Evolutionary conservation across 192 early-diverging fungal species (phyloP), one percentile per base, ranked within the genome.

Genomic region (Coemansia aciculifera): DNA sequence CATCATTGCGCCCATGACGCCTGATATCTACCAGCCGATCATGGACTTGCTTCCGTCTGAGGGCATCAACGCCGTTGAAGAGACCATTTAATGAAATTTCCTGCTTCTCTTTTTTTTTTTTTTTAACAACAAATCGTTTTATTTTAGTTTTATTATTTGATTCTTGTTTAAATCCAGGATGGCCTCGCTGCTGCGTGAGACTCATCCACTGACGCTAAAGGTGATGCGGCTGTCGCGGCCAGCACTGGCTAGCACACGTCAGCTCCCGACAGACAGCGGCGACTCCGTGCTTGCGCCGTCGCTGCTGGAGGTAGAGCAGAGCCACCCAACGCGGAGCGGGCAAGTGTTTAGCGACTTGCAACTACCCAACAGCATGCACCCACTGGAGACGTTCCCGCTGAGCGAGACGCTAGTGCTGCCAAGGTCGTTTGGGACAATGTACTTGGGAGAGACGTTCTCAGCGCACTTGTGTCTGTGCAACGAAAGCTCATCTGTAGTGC

Each of bases 201-300:
- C 57, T 32, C 94, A 96, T 74, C 85, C 89, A 21, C 86, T 96
- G 56, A 88, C 91, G 2, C 86, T 96, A 38, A 96, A 95, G 74
- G 95, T 97, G 29, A 93, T 97, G 90, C 91, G 95, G 23, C 87
- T 95, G 42, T 92, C 94, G 72, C 87, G 89, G 59, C 94, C 91
- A 29, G 66, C 87, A 19, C 86, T 93, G 66, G 79, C 85, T 21
- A 76, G 76, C 37, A 81, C 83, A 5, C 81, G 80, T 24, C 72
- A 81, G 31, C 59, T 86, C 31, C 83, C 82, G 42, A 72, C 72
- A 34, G 79, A 82, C 67, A 51, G 54, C 59, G 48, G 60, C 61
- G 63, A 39, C 52, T 72, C 84, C 27, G 67, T 74, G 38, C 71
- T 71, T 40, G 62, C 73, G 52, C 66, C 68, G 57, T 62, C 77